phyloP scores from a whole-genome alignment of 164 flowering plant genomes.

The Kingdonia uniflora region DNA sequence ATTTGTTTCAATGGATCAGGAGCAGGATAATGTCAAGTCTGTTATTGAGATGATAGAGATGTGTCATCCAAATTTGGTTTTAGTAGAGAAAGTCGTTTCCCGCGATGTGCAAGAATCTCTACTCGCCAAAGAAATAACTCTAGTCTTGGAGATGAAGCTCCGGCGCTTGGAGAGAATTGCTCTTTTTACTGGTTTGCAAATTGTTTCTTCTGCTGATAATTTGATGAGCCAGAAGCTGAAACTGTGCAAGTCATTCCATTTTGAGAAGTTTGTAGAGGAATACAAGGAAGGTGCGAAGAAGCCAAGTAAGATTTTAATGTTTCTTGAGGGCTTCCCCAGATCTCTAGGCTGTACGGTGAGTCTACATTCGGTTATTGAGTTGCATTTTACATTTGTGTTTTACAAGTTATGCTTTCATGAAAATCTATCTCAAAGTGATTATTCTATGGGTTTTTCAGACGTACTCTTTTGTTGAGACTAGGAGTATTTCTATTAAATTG shows the following conservation, averaged over 20 bases:
- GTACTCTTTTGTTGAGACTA: too few species aligned
- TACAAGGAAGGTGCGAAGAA: conserved; percentile 61
- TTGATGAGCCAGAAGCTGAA: conserved; percentile 45
- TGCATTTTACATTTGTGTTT: background rate
- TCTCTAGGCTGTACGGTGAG: conserved; percentile 88
- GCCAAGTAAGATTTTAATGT: conserved; percentile 76
- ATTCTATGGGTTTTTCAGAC: too few species aligned
- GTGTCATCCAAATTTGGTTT: conserved; percentile 72
- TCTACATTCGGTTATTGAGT: conserved; percentile 6
- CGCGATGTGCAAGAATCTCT: conserved; percentile 76
- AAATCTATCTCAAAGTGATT: too few species aligned
- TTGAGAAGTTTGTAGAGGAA: conserved; percentile 73
- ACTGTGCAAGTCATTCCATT: conserved; percentile 60
- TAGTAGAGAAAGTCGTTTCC: conserved; percentile 82
- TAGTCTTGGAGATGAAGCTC: conserved; percentile 91
- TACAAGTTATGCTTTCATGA: too few species aligned
- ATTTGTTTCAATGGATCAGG: conserved; percentile 69
- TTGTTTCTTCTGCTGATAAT: conserved; percentile 37
- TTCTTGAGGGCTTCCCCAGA: conserved; percentile 78
- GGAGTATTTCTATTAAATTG: too few species aligned
- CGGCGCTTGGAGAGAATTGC: conserved; percentile 81
- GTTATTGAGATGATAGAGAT: conserved; percentile 48
- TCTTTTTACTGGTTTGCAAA: conserved; percentile 77
- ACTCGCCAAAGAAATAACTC: conserved; percentile 63
- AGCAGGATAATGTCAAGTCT: conserved; percentile 35